Evolutionary conservation across 2,329 filamentous ascomycete genomes (phyloP), one percentile per base, ranked within the genome.

Genomic region (Didymella arachidicola): DNA sequence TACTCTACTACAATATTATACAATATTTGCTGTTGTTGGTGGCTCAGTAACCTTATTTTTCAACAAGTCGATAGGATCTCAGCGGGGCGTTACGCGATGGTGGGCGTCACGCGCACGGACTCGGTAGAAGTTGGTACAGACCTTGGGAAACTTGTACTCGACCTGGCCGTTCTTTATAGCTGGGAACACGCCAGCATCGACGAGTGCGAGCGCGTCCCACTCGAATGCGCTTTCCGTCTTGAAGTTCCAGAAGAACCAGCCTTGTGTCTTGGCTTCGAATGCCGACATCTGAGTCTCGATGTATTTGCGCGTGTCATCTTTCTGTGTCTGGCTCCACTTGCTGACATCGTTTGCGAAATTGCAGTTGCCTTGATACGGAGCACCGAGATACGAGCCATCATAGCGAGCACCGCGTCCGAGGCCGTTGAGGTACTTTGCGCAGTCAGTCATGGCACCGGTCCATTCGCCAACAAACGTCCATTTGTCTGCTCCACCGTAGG

Each of bases 381-480:
- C 82, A 30, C 77, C 80, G 0, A 78, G 71, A 63, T 80, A 84
- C 2, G 81, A 82, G 14, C 86, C 87, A 56, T 87, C 84, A 71
- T 85, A 87, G 34, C 88, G 81, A 8, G 87, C 81, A 12, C 87
- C 87, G 42, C 84, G 75, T 2, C 83, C 83, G 57, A 83, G 83
- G 39, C 88, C 86, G 59, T 83, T 83, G 47, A 83, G 77, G 41
- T 77, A 79, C 30, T 73, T 73, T 11, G 84, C 82, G 65, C 84
- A 85, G 68, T 87, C 84, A 2, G 88, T 90, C 81, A 89, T 83
- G 14, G 87, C 88, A 22, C 82, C 87, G 1, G 84, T 86, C 87
- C 88, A 90, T 72, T 91, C 88, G 41, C 88, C 88, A 5, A 89
- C 83, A 53, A 90, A 79, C n/a, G 53, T 57, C 82, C 85, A 88